phyloP scores from a whole-genome alignment of 768 basidiomycete genomes.

The Galerina sulciceps region DNA sequence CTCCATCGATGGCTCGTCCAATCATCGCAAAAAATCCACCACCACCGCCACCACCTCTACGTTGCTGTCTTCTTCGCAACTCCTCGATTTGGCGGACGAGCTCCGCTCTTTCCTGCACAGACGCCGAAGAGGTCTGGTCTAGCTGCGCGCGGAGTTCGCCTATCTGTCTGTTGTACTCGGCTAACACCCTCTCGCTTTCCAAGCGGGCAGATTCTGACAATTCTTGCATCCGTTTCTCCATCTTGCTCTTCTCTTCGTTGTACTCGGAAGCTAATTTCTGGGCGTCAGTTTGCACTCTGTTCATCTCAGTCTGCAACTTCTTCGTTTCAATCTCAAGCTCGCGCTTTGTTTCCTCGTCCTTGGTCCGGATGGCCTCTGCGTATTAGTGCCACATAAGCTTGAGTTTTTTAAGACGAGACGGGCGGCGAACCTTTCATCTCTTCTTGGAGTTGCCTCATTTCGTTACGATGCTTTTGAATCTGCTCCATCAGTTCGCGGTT shows the following conservation, averaged over 20 bases:
- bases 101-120: conserved; percentile 10
- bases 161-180: conserved; percentile 12
- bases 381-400: neutral
- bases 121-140: neutral
- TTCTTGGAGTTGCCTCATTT: conserved; percentile 46
- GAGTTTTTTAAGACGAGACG: neutral
- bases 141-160: neutral
- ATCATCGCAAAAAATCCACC: conserved; percentile 18
- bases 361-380: conserved; percentile 40
- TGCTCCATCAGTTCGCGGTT: conserved; percentile 50
- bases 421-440: conserved; percentile 26
- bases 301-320: conserved; percentile 47
- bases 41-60: conserved; percentile 12
- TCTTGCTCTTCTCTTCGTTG: conserved; percentile 34
- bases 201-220: conserved; percentile 17
- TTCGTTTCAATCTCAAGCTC: conserved; percentile 49
- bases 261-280: conserved; percentile 43
- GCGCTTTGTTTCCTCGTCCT: conserved; percentile 48
- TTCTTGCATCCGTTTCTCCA: conserved; percentile 33
- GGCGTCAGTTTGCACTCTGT: conserved; percentile 42
- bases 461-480: conserved; percentile 45
- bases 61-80: conserved; percentile 12
- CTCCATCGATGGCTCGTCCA: conserved; percentile 18
- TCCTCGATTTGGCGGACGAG: conserved; percentile 21
- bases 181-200: conserved; percentile 7